Evolutionary conservation across 2,329 filamentous ascomycete genomes (phyloP).

Genomic region (Coniochaeta sp.): DNA sequence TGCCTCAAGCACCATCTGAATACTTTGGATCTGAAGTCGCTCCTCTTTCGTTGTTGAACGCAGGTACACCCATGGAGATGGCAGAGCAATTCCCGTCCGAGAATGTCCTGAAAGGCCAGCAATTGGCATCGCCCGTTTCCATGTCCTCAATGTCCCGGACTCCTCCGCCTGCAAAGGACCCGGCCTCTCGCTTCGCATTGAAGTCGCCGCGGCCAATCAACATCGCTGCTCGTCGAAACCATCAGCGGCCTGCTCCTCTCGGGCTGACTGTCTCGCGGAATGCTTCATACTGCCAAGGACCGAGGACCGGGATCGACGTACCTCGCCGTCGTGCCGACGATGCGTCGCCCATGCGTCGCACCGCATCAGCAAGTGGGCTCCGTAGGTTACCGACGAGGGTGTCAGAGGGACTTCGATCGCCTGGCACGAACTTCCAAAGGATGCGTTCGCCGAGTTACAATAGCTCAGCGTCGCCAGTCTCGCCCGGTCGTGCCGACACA

Average conservation of each 20-base stretch:
- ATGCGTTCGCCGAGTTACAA: constrained; percentile 7
- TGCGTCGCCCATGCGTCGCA: constrained; percentile 43
- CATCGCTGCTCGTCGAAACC: constrained; percentile 45
- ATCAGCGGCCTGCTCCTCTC: constrained; percentile 39
- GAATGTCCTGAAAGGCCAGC: constrained; percentile 5
- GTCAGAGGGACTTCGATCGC: neutral
- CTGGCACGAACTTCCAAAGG: constrained; percentile 14
- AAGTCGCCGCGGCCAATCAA: constrained; percentile 41
- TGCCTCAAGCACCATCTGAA: neutral
- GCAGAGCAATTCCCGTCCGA: constrained; percentile 1
- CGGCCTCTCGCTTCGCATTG: constrained; percentile 29
- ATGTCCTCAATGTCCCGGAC: constrained; percentile 16
- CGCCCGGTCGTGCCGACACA: constrained; percentile 25
- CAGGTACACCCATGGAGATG: neutral
- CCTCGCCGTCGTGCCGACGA: constrained; percentile 32
- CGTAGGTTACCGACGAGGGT: neutral
- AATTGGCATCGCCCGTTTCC: constrained; percentile 19
- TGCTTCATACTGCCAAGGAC: constrained; percentile 30
- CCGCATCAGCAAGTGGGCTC: constrained; percentile 26
- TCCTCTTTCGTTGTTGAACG: neutral
- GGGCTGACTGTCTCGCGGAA: constrained; percentile 35
- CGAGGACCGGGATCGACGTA: constrained; percentile 41
- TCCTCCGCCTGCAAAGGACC: constrained; percentile 20
- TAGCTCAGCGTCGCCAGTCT: neutral
- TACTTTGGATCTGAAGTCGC: neutral